Evolutionary conservation across 2,329 filamentous ascomycete species (phyloP), one percentile per base, ranked within the genome.

Genomic region (Monilinia laxa): DNA sequence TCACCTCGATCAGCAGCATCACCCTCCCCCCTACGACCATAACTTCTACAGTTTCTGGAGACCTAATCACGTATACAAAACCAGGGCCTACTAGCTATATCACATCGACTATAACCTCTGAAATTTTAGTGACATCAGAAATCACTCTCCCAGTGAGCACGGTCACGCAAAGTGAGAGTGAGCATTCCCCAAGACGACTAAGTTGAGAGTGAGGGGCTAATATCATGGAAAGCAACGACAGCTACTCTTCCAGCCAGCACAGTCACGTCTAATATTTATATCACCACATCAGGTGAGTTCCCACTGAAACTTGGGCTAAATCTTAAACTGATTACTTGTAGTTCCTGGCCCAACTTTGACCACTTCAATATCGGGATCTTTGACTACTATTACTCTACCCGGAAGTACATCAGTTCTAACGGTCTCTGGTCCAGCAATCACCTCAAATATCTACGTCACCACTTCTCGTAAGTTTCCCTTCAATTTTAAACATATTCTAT

Each of bases 311-410:
- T 0, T 31, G 25, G 31, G n/a, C 4, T 20, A 5, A 12, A 25
- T 20, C 2, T 3, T 38, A n/a, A 45, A 7, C 51, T 63, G 6
- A 63, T 12, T n/a, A 56, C 31, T 0, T 14, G 4, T 42, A 56
- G 60, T 56, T 45, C 49, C 49, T 18, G 52, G 49, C 12, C 35
- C 60, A 66, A 63, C 20, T 5, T 28, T 64, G 14, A 63, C 64
- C 12, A 68, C 56, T 12, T 64, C 55, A 23, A 71, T 69, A 18
- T 71, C 68, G 20, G 68, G 69, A 40, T 66, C 64, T 40, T 49
- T 68, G 23, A 71, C 70, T 28, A 68, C 62, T 5, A 54, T 65
- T 23, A 62, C 56, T 2, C 54, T 66, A 10, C 59, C 68, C 4
- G 55, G 63, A 4, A 70, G 47, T 18, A 65, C 54, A 31, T 49